Evolutionary conservation across 176 grass and related monocot species (phyloP).

Genomic region (Carex parvula): DNA sequence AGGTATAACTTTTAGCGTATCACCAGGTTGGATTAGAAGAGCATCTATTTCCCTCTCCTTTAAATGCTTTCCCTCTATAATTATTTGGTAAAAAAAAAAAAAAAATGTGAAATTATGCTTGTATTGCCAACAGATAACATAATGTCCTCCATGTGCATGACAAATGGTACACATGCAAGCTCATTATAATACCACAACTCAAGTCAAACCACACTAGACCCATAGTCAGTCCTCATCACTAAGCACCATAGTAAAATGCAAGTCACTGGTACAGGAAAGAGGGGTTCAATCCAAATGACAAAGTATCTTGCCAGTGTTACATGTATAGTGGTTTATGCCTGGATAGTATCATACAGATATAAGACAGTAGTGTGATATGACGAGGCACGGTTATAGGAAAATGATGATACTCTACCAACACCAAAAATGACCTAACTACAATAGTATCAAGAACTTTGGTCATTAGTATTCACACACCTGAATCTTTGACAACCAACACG

Average conservation of each 20-base stretch:
- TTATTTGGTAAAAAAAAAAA: background rate
- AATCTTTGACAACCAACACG: slow-evolving; percentile 82
- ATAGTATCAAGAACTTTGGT: background rate
- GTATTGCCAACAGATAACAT: background rate
- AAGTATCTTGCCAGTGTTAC: background rate
- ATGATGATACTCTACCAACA: background rate
- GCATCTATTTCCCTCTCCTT: slow-evolving; percentile 94
- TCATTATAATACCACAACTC: background rate
- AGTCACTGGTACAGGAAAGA: background rate
- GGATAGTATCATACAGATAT: background rate
- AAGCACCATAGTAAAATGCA: background rate
- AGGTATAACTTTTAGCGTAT: slow-evolving; percentile 90
- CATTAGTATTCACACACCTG: slow-evolving; percentile 42
- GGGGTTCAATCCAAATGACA: no score
- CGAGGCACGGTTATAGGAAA: background rate
- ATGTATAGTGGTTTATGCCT: background rate
- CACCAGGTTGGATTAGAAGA: slow-evolving; percentile 80
- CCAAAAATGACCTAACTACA: background rate
- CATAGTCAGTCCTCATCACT: background rate
- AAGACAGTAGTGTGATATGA: background rate
- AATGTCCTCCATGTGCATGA: background rate
- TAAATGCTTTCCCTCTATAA: slow-evolving; percentile 59
- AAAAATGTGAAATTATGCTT: slow-evolving; percentile 2
- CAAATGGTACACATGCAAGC: background rate
- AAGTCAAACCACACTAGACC: background rate